phyloP scores from a whole-genome alignment of 2,329 filamentous ascomycete genomes.

The Ascochyta fabae region DNA sequence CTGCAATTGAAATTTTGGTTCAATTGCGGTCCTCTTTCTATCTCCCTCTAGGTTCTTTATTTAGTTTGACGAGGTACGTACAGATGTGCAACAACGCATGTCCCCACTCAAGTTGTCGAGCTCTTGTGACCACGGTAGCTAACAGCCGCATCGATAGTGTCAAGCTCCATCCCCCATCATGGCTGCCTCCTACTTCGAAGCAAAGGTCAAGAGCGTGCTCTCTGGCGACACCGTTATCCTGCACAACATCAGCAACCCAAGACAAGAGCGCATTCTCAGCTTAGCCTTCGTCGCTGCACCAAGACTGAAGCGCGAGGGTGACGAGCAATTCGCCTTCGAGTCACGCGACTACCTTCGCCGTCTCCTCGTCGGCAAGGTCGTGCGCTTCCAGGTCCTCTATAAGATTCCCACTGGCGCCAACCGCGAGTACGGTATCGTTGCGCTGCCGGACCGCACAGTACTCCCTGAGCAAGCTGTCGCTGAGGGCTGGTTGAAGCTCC shows the following conservation, averaged over 20 bases:
- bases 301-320: constrained; percentile 83
- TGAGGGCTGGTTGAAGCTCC: constrained; percentile 90
- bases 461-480: constrained; percentile 84
- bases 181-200: constrained; percentile 46
- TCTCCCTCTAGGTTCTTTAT: constrained; percentile 6
- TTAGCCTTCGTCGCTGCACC: constrained; percentile 92
- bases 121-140: constrained; percentile 19
- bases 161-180: constrained; percentile 30
- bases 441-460: constrained; percentile 71
- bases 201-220: constrained; percentile 83
- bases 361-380: constrained; percentile 81
- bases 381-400: constrained; percentile 87
- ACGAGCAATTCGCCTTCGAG: constrained; percentile 91
- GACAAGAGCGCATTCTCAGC: constrained; percentile 84
- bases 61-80: constrained; percentile 21
- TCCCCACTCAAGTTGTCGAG: not conserved
- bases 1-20: constrained; percentile 20
- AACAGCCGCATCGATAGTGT: constrained; percentile 9
- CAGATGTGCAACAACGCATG: not conserved
- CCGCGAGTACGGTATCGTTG: constrained; percentile 85
- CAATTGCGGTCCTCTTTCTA: constrained; percentile 23
- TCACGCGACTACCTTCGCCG: constrained; percentile 92
- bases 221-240: constrained; percentile 93
- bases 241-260: constrained; percentile 79
- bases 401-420: constrained; percentile 78